phyloP scores from a whole-genome alignment of 23 red algal species.

The Gracilariopsis chorda region DNA sequence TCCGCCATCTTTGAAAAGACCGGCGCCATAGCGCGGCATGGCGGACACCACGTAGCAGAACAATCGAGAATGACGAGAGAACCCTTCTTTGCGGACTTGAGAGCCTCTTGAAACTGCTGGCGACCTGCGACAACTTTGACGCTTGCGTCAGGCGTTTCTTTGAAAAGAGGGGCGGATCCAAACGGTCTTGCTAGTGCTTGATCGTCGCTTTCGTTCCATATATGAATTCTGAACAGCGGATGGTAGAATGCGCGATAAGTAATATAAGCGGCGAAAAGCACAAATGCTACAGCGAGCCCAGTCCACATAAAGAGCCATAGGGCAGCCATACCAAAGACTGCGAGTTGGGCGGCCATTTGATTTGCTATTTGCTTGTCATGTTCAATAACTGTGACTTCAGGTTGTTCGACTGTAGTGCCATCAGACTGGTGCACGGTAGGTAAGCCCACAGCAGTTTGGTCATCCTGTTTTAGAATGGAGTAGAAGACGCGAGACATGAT shows the following conservation, averaged over 20 bases:
- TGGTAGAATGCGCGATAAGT: conserved; percentile 12
- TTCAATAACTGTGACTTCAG: conserved; percentile 29
- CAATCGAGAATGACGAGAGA: conserved; percentile 84
- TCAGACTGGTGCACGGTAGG: conserved; percentile 22
- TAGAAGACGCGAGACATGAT: not conserved
- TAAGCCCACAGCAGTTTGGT: conserved; percentile 9
- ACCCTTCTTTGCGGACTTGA: not conserved
- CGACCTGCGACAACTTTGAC: conserved; percentile 36
- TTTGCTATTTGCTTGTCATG: conserved; percentile 53
- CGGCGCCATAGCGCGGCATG: conserved; percentile 88
- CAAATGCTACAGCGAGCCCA: not conserved
- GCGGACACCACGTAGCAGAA: conserved; percentile 93
- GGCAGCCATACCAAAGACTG: conserved; percentile 19
- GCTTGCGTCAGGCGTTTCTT: not conserved
- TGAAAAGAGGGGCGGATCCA: conserved; percentile 23
- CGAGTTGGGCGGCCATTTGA: conserved; percentile 1
- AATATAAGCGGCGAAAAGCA: not conserved
- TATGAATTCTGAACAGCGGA: conserved; percentile 41
- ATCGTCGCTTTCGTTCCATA: conserved; percentile 4
- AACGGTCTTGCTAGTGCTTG: conserved; percentile 24
- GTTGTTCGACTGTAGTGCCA: conserved; percentile 4
- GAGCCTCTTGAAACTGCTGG: conserved; percentile 9
- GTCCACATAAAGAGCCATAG: conserved; percentile 41
- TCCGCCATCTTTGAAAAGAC: conserved; percentile 54
- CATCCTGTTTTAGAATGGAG: conserved; percentile 18